These are phyloP conservation scores for Rhododendron griersonianum DNA, from an alignment of 148 eudicot species.

Conservation along the genomic window DNA sequence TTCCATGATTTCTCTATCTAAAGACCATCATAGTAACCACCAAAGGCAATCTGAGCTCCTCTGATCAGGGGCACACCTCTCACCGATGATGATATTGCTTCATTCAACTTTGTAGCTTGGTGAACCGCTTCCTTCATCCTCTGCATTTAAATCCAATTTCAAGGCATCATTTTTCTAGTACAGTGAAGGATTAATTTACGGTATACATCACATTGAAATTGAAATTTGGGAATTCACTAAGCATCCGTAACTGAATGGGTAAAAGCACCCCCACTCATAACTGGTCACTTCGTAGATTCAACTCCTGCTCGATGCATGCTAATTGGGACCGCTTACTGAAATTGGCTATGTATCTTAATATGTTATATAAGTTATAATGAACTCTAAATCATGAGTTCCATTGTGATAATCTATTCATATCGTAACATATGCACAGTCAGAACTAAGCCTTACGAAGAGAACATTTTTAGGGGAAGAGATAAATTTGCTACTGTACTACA, in stretches of 20 bases:
- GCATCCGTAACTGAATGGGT: background rate
- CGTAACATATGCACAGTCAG: background rate
- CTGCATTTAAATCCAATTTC: conserved; percentile 26
- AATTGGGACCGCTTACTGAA: background rate
- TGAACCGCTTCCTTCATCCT: conserved; percentile 63
- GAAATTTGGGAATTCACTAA: background rate
- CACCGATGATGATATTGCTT: conserved; percentile 57
- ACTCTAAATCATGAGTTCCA: no score
- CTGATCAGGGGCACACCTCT: conserved; percentile 66
- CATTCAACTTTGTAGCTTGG: conserved; percentile 56
- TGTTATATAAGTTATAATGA: background rate
- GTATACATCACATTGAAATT: background rate
- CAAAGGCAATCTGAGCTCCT: conserved; percentile 69
- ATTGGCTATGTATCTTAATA: background rate
- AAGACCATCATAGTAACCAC: conserved; percentile 65
- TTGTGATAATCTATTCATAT: no score
- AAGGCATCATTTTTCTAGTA: background rate
- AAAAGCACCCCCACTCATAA: background rate
- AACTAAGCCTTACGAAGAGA: no score
- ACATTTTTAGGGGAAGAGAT: no score
- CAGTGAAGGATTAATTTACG: background rate
- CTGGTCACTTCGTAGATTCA: background rate
- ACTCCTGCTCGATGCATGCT: background rate
- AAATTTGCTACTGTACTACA: no score
- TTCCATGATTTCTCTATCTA: conserved; percentile 1